A percentile compares a stretch with the other conserved stretches of the same genome.
phyloP scores from a whole-genome alignment of 495 filamentous ascomycete genomes.

The Aspergillus funiculosus region DNA sequence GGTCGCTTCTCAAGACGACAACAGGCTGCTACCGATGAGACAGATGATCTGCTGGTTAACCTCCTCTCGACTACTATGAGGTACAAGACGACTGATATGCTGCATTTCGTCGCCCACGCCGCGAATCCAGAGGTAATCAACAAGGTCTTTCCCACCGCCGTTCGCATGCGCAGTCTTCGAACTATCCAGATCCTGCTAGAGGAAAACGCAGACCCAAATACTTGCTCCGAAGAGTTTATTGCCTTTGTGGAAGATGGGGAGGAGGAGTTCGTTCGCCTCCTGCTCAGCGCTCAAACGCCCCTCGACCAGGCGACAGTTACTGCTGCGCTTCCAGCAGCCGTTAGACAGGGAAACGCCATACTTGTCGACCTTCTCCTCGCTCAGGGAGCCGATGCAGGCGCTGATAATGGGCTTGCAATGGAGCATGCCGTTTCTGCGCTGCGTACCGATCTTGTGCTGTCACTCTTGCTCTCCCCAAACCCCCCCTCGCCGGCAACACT shows the following conservation, averaged over 20 bases:
- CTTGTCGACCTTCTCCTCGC: conserved; percentile 6
- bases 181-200: conserved; percentile 6
- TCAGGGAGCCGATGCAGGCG: conserved; percentile 9
- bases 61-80: conserved; percentile 5
- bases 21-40: conserved; percentile 6
- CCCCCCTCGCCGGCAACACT: conserved; percentile 3
- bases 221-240: conserved; percentile 6
- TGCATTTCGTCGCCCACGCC: conserved; percentile 8
- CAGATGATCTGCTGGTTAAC: conserved; percentile 4
- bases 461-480: conserved; percentile 7
- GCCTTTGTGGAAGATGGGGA: not conserved
- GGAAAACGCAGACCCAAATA: conserved; percentile 11
- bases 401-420: conserved; percentile 6
- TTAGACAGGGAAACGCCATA: not conserved
- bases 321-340: conserved; percentile 8
- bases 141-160: conserved; percentile 7
- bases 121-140: conserved; percentile 6
- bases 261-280: conserved; percentile 4
- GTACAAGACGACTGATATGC: conserved; percentile 10
- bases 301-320: conserved; percentile 1
- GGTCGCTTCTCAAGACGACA: conserved; percentile 8
- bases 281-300: conserved; percentile 6
- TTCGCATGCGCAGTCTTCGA: conserved; percentile 7
- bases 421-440: conserved; percentile 4
- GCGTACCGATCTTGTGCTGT: conserved; percentile 7